Evolutionary conservation across 306 rosid species (phyloP), one percentile per base, ranked within the genome.

Genomic region (Casuarina equisetifolia): DNA sequence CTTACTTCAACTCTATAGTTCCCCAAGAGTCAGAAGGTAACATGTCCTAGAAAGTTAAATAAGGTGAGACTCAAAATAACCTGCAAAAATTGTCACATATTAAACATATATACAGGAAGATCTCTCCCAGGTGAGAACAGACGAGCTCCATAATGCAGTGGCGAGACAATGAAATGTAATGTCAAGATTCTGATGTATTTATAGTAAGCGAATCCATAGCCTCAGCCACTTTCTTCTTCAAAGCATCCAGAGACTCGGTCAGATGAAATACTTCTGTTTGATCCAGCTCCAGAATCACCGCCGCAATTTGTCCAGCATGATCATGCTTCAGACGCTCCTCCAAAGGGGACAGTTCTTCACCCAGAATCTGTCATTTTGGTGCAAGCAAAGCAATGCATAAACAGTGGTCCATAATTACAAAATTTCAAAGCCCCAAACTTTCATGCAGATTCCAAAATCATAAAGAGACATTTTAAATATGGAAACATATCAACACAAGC

Each of bases 281-380:
- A 17, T 84, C 90, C 84, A 86, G 62, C 77, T 86, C 90, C 67
- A 86, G 36, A 46, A 82, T 76, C 79, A 86, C 50, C 3, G 88
- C 82, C 55, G 86, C 79, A 55, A 86, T 32, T 63, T 79, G 72
- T 74, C 88, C 90, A 1, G 77, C 86, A 74, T 86, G 84, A 76
- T 76, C 69, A 15, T 4, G 16, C 80, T 85, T 82, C 20, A 82
- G 82, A 62, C 51, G 75, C 74, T 86, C 77, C 17, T 81, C 77
- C 50, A 79, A 4, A 16, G 84, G 73, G 2, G 84, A 84, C 4
- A 11, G 68, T 9, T 76, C 40, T 76, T 81, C 79, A 58, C 86
- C 88, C 74, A 86, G 82, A 42, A 86, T 81, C 90, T 86, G 84
- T 19, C 76, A 84, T 15, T 61, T 61, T 10, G 42, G 35, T n/a